phyloP scores from a whole-genome alignment of 176 grass and related monocot genomes.

The Rhynchospora pubera region DNA sequence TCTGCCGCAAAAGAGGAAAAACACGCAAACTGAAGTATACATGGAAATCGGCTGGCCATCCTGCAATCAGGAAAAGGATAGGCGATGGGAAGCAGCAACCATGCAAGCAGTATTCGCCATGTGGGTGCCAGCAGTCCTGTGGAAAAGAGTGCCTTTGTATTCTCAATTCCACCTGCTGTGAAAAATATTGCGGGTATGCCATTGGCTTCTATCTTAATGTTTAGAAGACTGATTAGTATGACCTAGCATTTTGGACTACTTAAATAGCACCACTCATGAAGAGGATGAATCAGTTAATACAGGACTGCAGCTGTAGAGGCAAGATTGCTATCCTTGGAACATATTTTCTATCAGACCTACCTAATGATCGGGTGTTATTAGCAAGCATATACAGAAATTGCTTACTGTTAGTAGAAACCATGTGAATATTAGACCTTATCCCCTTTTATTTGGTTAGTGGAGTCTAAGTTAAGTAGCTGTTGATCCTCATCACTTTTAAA shows the following conservation, averaged over 20 bases:
- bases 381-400: background rate
- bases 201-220: background rate
- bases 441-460: too few species aligned
- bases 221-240: background rate
- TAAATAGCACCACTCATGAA: background rate
- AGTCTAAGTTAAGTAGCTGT: too few species aligned
- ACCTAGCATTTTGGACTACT: background rate
- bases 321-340: background rate
- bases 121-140: constrained; percentile 73
- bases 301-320: background rate
- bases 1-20: constrained; percentile 61
- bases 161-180: constrained; percentile 85
- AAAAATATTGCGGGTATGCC: constrained; percentile 91
- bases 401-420: background rate
- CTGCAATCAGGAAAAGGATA: constrained; percentile 78
- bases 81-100: constrained; percentile 79
- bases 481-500: too few species aligned
- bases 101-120: constrained; percentile 79
- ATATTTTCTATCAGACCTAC: background rate
- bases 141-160: constrained; percentile 78
- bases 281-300: background rate
- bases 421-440: background rate
- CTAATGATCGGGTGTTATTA: background rate
- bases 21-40: constrained; percentile 86
- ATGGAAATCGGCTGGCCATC: constrained; percentile 95